These are phyloP conservation scores for Scheffersomyces quercinus DNA, from an alignment of 1,139 yeast species.

Conservation along the genomic window DNA sequence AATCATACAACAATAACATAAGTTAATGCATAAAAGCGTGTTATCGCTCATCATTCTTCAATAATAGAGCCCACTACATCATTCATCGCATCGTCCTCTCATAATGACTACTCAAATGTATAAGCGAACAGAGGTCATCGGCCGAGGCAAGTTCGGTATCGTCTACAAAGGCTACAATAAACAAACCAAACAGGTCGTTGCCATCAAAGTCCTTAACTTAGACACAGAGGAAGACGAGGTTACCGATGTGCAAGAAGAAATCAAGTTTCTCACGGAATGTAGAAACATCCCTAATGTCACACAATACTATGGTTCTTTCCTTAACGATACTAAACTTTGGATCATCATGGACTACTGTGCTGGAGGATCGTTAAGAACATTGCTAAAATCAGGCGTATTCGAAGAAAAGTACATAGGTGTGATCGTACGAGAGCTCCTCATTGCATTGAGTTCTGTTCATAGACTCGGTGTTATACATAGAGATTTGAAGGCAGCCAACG, in stretches of 20 bases:
- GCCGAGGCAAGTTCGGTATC: slow-evolving; percentile 95
- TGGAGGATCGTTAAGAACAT: slow-evolving; percentile 90
- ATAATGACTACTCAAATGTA: slow-evolving; percentile 28
- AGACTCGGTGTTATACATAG: slow-evolving; percentile 90
- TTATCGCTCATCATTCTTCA: no score
- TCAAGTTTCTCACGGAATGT: slow-evolving; percentile 79
- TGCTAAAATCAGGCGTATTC: slow-evolving; percentile 82
- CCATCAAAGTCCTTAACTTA: slow-evolving; percentile 87
- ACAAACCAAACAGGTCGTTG: slow-evolving; percentile 74
- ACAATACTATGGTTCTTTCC: slow-evolving; percentile 84
- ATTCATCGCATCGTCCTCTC: no score
- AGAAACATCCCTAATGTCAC: slow-evolving; percentile 89
- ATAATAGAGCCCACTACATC: no score
- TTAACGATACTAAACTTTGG: slow-evolving; percentile 90
- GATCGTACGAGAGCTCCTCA: slow-evolving; percentile 74
- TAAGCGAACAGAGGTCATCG: slow-evolving; percentile 86
- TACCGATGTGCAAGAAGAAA: slow-evolving; percentile 90
- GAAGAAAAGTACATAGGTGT: slow-evolving; percentile 85
- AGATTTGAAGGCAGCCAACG: slow-evolving; percentile 95
- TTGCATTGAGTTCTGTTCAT: slow-evolving; percentile 82
- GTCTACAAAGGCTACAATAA: slow-evolving; percentile 82
- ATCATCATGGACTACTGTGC: slow-evolving; percentile 97
- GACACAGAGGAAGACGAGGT: slow-evolving; percentile 96
- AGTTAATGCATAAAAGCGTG: no score
- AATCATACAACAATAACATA: no score